Evolutionary conservation across 768 basidiomycete genomes (phyloP), one percentile per base, ranked within the genome.

Genomic region (Mrakia blollopis): DNA sequence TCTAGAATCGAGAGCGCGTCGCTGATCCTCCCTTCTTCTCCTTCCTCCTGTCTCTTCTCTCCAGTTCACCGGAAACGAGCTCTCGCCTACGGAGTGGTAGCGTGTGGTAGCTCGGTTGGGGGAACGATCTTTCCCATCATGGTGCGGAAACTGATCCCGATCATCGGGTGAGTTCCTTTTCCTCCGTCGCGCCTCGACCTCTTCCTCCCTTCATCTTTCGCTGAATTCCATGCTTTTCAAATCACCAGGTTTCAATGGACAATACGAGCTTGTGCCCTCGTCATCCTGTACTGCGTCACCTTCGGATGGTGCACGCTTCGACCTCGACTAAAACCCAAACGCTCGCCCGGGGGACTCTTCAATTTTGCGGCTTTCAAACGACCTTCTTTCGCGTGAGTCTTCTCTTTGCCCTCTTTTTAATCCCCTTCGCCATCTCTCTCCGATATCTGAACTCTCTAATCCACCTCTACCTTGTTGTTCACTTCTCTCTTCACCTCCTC

Each of bases 81-180:
- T 4, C 89, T 91, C 2, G 91, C 91, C 0, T 84, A 91, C 52
- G 92, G 92, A 2, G 84, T 93, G 74, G 89, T 88, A 25, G 86
- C 88, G 1, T 88, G 91, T 47, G 92, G 92, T n/a, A 89, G 88
- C n/a, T 88, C 87, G 25, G 80, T 89, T 21, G 90, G 90, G 3
- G 91, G 92, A 11, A 85, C 88, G 32, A 72, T 91, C 0, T 86
- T 91, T 60, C 91, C 92, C 0, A 89, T 91, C 60, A 82, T 86
- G 13, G 86, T 88, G 57, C n/a, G 73, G 18, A 39, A 70, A 6
- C 62, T 69, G 23, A 61, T 78, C 30, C 77, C 77, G 2, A 41
- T 30, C 28, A 71, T 78, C 23, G 77, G 77, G 50, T 78, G 30
- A 47, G 68, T 72, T 16, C 25, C 11, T 65, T 47, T 44, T n/a